These are phyloP conservation scores for Aureobasidium sp. DNA, from an alignment of 2,329 filamentous ascomycete genomes.

Conservation along the genomic window DNA sequence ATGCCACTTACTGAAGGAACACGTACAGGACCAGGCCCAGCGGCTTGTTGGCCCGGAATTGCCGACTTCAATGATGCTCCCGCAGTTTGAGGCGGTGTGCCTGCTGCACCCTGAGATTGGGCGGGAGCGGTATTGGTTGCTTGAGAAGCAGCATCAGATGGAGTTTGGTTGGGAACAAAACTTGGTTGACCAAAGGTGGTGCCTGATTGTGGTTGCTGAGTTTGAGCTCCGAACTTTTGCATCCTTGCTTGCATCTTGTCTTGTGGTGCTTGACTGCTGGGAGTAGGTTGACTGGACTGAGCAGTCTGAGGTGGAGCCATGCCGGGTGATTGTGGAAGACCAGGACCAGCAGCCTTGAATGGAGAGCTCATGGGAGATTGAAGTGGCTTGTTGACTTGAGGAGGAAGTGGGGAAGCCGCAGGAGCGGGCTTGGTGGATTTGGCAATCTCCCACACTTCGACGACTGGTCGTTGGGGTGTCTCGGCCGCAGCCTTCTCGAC, in stretches of 20 bases:
- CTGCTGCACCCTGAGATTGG: background rate
- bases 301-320: slow-evolving; percentile 1
- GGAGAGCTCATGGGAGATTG: slow-evolving; percentile 13
- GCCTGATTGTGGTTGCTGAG: background rate
- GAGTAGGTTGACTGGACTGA: background rate
- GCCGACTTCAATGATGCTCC: slow-evolving; percentile 9
- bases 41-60: slow-evolving; percentile 8
- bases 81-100: background rate
- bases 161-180: slow-evolving; percentile 10
- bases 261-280: slow-evolving; percentile 13
- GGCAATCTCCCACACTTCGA: slow-evolving; percentile 77
- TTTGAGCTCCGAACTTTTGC: slow-evolving; percentile 18
- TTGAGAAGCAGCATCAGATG: slow-evolving; percentile 14
- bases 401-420: slow-evolving; percentile 16
- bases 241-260: slow-evolving; percentile 18
- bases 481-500: slow-evolving; percentile 76
- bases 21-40: slow-evolving; percentile 16
- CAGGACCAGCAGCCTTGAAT: slow-evolving; percentile 15
- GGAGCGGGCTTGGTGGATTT: slow-evolving; percentile 45
- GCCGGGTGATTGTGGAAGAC: slow-evolving; percentile 5
- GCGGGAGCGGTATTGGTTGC: background rate
- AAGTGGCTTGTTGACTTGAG: slow-evolving; percentile 15
- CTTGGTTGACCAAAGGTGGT: slow-evolving; percentile 17
- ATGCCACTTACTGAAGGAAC: slow-evolving; percentile 14
- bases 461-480: slow-evolving; percentile 74